Evolutionary conservation across 768 basidiomycete species (phyloP).

Genomic region (Stropharia rugosoannulata): DNA sequence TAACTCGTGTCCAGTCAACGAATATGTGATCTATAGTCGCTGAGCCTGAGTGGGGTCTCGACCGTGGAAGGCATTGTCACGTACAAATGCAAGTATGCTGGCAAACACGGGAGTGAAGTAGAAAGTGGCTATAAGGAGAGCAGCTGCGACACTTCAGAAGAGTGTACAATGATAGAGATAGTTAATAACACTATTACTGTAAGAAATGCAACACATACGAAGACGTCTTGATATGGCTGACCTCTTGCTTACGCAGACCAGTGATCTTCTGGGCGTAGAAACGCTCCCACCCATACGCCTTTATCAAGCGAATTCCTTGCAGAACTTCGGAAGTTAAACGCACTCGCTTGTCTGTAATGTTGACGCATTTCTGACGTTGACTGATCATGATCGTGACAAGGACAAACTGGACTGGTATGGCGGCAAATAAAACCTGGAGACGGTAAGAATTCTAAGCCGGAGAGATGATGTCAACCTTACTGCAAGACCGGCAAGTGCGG

Average conservation of each 20-base stretch:
- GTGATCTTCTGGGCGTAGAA: conserved; percentile 47
- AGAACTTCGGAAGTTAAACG: conserved; percentile 66
- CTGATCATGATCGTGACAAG: conserved; percentile 49
- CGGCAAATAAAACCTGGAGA: conserved; percentile 9
- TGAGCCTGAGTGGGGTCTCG: neutral
- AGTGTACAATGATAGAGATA: conserved; percentile 8
- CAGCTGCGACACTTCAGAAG: conserved; percentile 29
- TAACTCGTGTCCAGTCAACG: conserved; percentile 52
- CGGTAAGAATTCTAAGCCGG: conserved; percentile 6
- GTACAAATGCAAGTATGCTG: conserved; percentile 50
- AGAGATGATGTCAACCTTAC: conserved; percentile 12
- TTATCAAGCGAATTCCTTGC: conserved; percentile 66
- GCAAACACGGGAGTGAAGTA: conserved; percentile 53
- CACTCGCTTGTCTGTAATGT: conserved; percentile 67
- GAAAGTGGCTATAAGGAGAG: conserved; percentile 41
- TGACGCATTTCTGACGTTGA: conserved; percentile 55
- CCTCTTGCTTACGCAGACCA: conserved; percentile 36
- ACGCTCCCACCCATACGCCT: conserved; percentile 60
- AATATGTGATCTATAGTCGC: conserved; percentile 55
- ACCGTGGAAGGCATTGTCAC: conserved; percentile 18
- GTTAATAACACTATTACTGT: neutral
- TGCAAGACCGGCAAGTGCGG: conserved; percentile 64
- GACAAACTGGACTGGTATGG: conserved; percentile 35
- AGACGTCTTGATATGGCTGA: conserved; percentile 34
- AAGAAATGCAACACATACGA: conserved; percentile 29